Evolutionary conservation across 306 rosid genomes (phyloP).

Genomic region (Dalbergia oliveri): DNA sequence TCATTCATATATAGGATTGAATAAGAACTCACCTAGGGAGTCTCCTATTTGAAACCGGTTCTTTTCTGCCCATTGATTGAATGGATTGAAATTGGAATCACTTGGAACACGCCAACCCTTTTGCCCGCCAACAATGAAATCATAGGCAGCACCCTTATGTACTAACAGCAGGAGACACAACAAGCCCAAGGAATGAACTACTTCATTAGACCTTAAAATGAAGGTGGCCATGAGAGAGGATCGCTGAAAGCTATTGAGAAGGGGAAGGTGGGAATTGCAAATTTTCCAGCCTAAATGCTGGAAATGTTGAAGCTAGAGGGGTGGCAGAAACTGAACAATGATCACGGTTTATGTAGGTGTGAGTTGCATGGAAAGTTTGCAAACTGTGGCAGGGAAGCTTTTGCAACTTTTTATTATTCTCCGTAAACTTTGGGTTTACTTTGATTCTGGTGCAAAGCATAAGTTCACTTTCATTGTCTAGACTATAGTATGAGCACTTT

Average conservation of each 20-base stretch:
- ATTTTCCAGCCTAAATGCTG: constrained; percentile 21
- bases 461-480: constrained; percentile 55
- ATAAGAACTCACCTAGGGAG: constrained; percentile 64
- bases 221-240: constrained; percentile 56
- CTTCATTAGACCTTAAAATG: constrained; percentile 44
- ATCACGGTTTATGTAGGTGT: constrained; percentile 70
- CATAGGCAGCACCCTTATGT: constrained; percentile 61
- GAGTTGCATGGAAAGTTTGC: constrained; percentile 52
- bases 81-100: constrained; percentile 56
- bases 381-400: constrained; percentile 66
- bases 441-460: constrained; percentile 80
- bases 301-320: constrained; percentile 42
- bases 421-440: constrained; percentile 60
- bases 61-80: constrained; percentile 80
- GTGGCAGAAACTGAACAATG: constrained; percentile 46
- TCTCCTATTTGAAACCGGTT: constrained; percentile 83
- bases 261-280: neutral
- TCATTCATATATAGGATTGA: neutral
- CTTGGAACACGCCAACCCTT: constrained; percentile 80
- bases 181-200: constrained; percentile 51
- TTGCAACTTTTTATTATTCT: constrained; percentile 65
- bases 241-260: neutral
- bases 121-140: constrained; percentile 69
- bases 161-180: constrained; percentile 59
- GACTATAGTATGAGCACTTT: constrained; percentile 41